phyloP scores from a whole-genome alignment of 805 yeast species.

The Maudiozyma serrabonitensis region DNA sequence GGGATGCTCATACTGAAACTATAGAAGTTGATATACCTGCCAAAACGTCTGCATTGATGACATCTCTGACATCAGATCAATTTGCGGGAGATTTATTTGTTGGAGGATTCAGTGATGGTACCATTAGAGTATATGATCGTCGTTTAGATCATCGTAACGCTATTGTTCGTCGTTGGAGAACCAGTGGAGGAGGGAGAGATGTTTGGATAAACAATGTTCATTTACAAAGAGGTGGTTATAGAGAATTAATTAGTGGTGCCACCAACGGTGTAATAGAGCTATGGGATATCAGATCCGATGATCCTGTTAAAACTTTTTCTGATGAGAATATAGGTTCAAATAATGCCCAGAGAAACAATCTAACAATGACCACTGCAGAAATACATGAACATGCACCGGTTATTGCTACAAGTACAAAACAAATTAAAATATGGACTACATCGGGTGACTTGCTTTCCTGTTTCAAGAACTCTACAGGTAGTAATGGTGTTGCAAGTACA shows the following conservation, averaged over 20 bases:
- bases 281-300: slow-evolving; percentile 79
- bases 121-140: slow-evolving; percentile 82
- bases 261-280: slow-evolving; percentile 73
- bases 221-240: slow-evolving; percentile 92
- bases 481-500: slow-evolving; percentile 25
- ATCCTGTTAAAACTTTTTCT: slow-evolving; percentile 58
- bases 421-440: slow-evolving; percentile 76
- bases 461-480: slow-evolving; percentile 37
- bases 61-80: slow-evolving; percentile 87
- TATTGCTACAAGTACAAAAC: slow-evolving; percentile 76
- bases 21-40: slow-evolving; percentile 86
- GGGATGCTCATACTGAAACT: slow-evolving; percentile 95
- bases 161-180: slow-evolving; percentile 74
- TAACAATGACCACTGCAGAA: slow-evolving; percentile 52
- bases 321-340: slow-evolving; percentile 36
- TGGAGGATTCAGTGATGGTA: slow-evolving; percentile 89
- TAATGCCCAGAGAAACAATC: slow-evolving; percentile 9
- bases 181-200: slow-evolving; percentile 35
- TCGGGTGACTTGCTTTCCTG: slow-evolving; percentile 63
- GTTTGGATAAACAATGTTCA: slow-evolving; percentile 66
- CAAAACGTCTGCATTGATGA: slow-evolving; percentile 78
- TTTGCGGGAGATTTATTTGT: slow-evolving; percentile 85
- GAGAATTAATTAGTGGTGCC: slow-evolving; percentile 80
- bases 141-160: slow-evolving; percentile 77
- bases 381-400: slow-evolving; percentile 96